Percentiles rank a stretch among this genome's conserved stretches.
These are phyloP conservation scores for Paecilomyces variotii DNA, from an alignment of 2,329 filamentous ascomycete species.

Conservation along the genomic window DNA sequence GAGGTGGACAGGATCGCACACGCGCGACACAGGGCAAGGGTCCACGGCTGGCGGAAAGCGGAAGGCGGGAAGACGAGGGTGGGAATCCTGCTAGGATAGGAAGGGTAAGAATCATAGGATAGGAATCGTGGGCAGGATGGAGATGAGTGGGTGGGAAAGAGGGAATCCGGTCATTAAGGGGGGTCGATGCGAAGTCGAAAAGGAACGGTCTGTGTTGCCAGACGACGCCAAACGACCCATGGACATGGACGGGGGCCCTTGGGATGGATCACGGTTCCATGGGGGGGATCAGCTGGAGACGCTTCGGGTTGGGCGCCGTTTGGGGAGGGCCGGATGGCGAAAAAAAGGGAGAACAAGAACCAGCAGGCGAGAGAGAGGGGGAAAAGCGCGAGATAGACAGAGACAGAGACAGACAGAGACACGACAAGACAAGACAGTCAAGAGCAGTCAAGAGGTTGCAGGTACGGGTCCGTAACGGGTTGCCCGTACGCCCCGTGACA, in stretches of 20 bases:
- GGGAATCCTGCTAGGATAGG: neutral
- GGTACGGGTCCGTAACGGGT: neutral
- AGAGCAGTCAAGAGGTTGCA: neutral
- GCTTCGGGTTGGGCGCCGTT: conserved; percentile 6
- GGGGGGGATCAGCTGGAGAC: conserved; percentile 22
- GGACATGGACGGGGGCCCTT: conserved; percentile 26
- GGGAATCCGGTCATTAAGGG: conserved; percentile 14
- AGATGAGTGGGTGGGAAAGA: conserved; percentile 9
- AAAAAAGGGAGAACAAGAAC: too few species aligned
- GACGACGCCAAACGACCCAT: conserved; percentile 24
- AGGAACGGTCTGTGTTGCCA: conserved; percentile 11
- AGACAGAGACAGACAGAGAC: neutral
- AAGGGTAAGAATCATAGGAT: neutral
- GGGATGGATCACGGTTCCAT: conserved; percentile 20
- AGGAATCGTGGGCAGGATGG: conserved; percentile 3
- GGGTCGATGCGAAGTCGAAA: conserved; percentile 15
- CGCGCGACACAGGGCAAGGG: neutral
- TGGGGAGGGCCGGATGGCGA: neutral
- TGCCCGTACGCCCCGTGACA: neutral
- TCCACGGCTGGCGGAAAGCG: neutral
- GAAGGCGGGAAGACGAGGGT: neutral
- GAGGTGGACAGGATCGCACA: neutral
- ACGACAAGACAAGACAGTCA: neutral
- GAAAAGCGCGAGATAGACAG: neutral
- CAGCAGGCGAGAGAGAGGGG: too few species aligned